Base-by-base conservation (phyloP, 2,329 filamentous ascomycete species). In the Chaetomium globosum region DNA sequence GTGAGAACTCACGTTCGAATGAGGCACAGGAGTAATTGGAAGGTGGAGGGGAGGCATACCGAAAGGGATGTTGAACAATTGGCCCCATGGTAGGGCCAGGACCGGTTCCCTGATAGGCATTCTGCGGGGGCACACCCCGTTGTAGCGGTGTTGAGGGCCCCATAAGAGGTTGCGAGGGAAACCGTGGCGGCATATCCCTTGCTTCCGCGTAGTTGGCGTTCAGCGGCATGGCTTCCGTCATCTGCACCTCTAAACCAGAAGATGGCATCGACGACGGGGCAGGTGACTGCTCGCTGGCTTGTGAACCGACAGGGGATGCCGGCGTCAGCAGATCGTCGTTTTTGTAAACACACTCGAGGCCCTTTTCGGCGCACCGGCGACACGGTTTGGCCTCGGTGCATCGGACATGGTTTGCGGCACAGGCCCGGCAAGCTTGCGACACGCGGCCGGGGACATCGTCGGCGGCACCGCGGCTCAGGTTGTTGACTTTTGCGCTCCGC, bases 401-500 rank as follows among this genome's bases (percentile, higher is more conserved):
- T 13, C 59, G 59, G 26, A 62, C 51, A 49, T 62, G 59, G 30
- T 62, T 61, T 4, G 59, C 36, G n/a, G 59, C 59, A 49, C 59
- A 62, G 16, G 59, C 51, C 26, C 52, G 51, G 39, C 59, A 62
- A 16, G 59, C 59, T 48, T 62, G 51, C 6, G 59, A 55, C 4
- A 62, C 59, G 4, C 59, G 59, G 31, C 59, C 39, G 28, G 52
- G 59, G 10, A 36, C 28, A 6, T 62, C 59, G 7, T 62, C 59
- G 39, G 36, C 59, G 7, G 28, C 59, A 13, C 52, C 59, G 9
- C 59, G 51, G 36, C 36, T 33, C n/a, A 62, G 28, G 28, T 62
- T 62, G 59, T 62, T 62, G 39, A 62, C 59, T 43, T 62, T 62
- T 13, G 59, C 51, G 30, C 30, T 56, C 6, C 59, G 39, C n/a